Percentiles rank a stretch among this genome's conserved stretches.
phyloP scores from a whole-genome alignment of 2,329 filamentous ascomycete genomes.

The Penicillium sp. region DNA sequence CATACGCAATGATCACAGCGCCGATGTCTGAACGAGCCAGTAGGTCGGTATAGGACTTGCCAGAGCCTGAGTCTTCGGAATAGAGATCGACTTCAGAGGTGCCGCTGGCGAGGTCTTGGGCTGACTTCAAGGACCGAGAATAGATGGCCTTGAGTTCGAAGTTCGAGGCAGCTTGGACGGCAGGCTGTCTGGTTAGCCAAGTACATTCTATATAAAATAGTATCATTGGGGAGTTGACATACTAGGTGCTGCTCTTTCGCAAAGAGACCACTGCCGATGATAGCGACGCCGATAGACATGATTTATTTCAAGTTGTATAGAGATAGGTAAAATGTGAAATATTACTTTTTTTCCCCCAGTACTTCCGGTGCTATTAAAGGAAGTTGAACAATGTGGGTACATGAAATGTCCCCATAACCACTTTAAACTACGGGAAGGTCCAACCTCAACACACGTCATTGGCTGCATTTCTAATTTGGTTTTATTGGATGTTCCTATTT shows the following conservation, averaged over 20 bases:
- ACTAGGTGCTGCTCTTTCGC: constrained; percentile 57
- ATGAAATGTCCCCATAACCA: not conserved
- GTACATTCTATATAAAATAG: not conserved
- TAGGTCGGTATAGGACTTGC: constrained; percentile 47
- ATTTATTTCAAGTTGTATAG: not conserved
- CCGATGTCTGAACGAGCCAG: constrained; percentile 49
- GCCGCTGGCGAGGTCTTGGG: constrained; percentile 41
- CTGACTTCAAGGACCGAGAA: constrained; percentile 57
- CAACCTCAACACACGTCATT: constrained; percentile 9
- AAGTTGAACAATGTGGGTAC: not conserved
- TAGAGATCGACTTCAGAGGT: constrained; percentile 50
- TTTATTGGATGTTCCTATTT: not conserved
- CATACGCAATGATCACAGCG: constrained; percentile 53
- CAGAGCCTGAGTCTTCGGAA: constrained; percentile 52
- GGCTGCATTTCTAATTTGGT: not conserved
- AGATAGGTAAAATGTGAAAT: not conserved
- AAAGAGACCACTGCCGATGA: constrained; percentile 58
- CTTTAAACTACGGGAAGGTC: constrained; percentile 2
- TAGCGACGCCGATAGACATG: constrained; percentile 49
- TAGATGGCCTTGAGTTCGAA: constrained; percentile 57
- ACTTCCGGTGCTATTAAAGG: not conserved
- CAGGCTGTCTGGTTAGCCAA: constrained; percentile 42
- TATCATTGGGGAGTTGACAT: constrained; percentile 6
- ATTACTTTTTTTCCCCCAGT: not conserved
- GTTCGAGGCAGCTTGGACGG: constrained; percentile 46